Evolutionary conservation across 164 flowering plant species (phyloP).

Genomic region (Vitis rotundifolia): DNA sequence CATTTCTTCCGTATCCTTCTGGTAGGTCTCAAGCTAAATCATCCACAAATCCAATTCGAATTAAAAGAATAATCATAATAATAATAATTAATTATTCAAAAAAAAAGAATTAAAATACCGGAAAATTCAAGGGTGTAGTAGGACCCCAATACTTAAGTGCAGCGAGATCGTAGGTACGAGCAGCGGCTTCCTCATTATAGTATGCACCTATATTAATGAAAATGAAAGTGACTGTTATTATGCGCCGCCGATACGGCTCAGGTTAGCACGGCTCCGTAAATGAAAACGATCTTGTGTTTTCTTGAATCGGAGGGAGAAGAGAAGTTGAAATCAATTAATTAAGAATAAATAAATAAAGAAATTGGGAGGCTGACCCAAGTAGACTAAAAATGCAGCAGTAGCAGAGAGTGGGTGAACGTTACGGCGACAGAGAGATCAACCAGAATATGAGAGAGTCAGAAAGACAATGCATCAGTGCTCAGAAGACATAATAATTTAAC

Average conservation of each 20-base stretch:
- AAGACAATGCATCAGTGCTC: background rate
- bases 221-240: too few species aligned
- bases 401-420: constrained; percentile 41
- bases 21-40: constrained; percentile 57
- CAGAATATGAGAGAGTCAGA: constrained; percentile 31
- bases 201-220: constrained; percentile 67
- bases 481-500: too few species aligned
- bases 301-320: too few species aligned
- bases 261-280: too few species aligned
- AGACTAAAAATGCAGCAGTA: constrained; percentile 56
- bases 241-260: too few species aligned
- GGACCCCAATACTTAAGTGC: constrained; percentile 97
- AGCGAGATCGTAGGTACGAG: constrained; percentile 90
- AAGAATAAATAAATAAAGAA: background rate
- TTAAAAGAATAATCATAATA: too few species aligned
- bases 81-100: too few species aligned
- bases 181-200: constrained; percentile 89
- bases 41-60: background rate
- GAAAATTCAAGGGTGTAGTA: constrained; percentile 69
- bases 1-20: constrained; percentile 74
- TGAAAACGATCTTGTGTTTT: too few species aligned
- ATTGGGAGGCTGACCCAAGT: constrained; percentile 62
- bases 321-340: background rate
- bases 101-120: constrained; percentile 38
- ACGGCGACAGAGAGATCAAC: constrained; percentile 30